phyloP scores from a whole-genome alignment of 345 rosid species.

The Populus davidiana region DNA sequence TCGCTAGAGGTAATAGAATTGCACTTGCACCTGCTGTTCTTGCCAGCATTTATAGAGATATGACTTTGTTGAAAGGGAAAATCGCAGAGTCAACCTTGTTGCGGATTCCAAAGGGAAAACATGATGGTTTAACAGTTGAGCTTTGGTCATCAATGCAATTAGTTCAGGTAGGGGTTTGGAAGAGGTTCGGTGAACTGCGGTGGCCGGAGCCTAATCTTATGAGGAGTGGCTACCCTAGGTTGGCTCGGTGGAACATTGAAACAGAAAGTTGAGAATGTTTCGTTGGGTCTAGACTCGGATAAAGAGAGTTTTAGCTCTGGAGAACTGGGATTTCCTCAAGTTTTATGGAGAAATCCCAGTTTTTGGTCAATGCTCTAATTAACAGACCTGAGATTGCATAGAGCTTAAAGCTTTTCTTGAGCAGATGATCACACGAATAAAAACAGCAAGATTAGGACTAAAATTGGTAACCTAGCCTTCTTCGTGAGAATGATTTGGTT shows the following conservation, averaged over 20 bases:
- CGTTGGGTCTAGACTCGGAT: conserved; percentile 25
- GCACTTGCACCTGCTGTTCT: conserved; percentile 38
- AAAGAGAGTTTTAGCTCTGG: conserved; percentile 12
- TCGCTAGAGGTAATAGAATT: conserved; percentile 34
- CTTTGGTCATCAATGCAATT: conserved; percentile 31
- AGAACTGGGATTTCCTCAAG: conserved; percentile 14
- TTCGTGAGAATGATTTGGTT: conserved; percentile 10
- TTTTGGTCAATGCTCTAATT: no score
- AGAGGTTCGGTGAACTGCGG: conserved; percentile 31
- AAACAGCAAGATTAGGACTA: no score
- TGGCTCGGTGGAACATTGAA: conserved; percentile 28
- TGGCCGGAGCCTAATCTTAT: conserved; percentile 21
- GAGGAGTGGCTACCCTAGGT: conserved; percentile 23
- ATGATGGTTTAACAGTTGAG: neutral
- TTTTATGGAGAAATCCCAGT: conserved; percentile 14
- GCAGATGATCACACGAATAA: neutral
- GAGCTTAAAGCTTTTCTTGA: neutral
- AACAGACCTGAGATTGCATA: no score
- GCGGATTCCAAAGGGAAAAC: no score
- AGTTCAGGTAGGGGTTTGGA: conserved; percentile 55
- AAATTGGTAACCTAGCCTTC: neutral
- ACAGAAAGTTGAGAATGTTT: conserved; percentile 13
- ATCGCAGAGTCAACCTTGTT: neutral
- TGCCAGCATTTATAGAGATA: conserved; percentile 37
- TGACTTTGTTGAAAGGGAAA: conserved; percentile 21